Conservation (phyloP, 495 filamentous ascomycete species). For the Podospora sp. region DNA sequence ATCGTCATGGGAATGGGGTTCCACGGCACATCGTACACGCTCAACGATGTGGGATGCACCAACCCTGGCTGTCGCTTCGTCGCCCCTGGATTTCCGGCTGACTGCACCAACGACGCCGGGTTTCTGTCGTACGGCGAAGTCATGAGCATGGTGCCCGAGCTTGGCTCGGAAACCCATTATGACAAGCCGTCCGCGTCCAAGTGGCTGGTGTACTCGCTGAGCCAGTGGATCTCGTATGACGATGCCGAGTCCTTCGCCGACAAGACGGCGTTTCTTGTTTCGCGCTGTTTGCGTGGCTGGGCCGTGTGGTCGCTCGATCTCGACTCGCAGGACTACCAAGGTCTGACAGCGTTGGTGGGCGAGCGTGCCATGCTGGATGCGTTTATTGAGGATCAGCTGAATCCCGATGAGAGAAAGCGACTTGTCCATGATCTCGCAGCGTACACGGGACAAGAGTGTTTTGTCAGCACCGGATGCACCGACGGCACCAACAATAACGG, state of each 20-base stretch:
- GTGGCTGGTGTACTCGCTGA: constrained; percentile 38
- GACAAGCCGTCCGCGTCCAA: constrained; percentile 37
- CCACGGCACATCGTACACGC: constrained; percentile 49
- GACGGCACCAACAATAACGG: constrained; percentile 29
- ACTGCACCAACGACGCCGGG: constrained; percentile 36
- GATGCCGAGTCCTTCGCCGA: constrained; percentile 39
- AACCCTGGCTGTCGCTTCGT: constrained; percentile 32
- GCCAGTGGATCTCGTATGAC: constrained; percentile 54
- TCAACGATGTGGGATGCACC: neutral
- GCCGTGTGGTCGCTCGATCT: constrained; percentile 35
- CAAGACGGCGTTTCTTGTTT: constrained; percentile 44
- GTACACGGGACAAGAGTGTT: constrained; percentile 38
- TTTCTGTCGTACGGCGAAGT: constrained; percentile 40
- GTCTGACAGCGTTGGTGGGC: neutral
- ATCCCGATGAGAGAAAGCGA: no score
- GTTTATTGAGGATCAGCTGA: no score
- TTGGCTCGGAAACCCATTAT: constrained; percentile 19
- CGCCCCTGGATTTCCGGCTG: constrained; percentile 27
- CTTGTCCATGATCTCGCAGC: no score
- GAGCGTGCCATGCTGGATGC: no score
- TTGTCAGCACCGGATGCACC: no score
- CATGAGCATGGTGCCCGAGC: constrained; percentile 35
- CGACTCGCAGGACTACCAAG: constrained; percentile 37
- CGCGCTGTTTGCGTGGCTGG: constrained; percentile 26
- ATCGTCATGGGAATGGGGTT: constrained; percentile 54